Evolutionary conservation across 2,329 filamentous ascomycete species (phyloP), one percentile per base, ranked within the genome.

Genomic region (Neonectria ditissima): DNA sequence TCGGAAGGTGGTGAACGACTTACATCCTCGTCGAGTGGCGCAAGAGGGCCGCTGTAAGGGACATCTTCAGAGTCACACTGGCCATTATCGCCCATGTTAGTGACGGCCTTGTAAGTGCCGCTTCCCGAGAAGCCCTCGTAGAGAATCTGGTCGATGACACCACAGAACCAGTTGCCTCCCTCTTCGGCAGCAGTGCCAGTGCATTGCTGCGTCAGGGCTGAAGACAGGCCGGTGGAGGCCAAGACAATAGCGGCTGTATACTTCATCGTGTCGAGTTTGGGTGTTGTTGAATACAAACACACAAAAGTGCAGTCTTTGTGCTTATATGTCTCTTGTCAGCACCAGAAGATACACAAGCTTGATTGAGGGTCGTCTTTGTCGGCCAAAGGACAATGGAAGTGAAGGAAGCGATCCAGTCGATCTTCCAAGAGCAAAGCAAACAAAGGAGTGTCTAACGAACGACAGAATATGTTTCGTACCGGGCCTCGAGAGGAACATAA

Each of bases 21-120:
- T 80, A 93, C 91, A 80, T 91, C 91, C 75, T 91, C 88, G 65
- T 91, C 84, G 34, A 93, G 82, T 7, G 92, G 91, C 28, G 89
- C 86, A 55, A 92, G 80, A 43, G 85, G 81, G 14, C 91, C 91
- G 11, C 78, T 81, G 73, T 89, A 93, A 1, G 76, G 61, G 63
- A 84, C 79, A 16, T 83, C 78, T 39, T 81, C 76, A 66, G 82
- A 87, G 7, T 78, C 70, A 77, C 92, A 94, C 20, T 80, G 73
- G 43, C 86, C 86, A 52, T 79, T 74, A 16, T 80, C 70, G 63
- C 86, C 81, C 87, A 94, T 92, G 57, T 74, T 72, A 26, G 83
- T 86, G 37, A 94, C 85, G 58, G 85, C 84, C 63, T 91, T 84
- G 81, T 92, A 94, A 47, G 79, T 80, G 41, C 91, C 91, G 45